These are phyloP conservation scores for Atkinsonella hypoxylon DNA, from an alignment of 2,329 filamentous ascomycete species.

Conservation along the genomic window DNA sequence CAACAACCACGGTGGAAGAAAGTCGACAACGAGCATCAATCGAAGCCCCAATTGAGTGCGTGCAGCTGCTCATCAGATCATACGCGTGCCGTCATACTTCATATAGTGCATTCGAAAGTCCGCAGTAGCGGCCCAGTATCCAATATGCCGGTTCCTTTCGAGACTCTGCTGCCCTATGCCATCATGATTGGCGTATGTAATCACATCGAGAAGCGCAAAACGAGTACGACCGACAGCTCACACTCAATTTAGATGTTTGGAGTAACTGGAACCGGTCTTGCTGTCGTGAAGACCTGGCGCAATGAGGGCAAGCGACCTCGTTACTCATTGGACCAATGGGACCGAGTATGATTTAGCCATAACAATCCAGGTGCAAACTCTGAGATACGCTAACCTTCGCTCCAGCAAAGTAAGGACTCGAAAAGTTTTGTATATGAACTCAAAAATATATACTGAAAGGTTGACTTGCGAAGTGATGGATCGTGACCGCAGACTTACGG, in stretches of 20 bases:
- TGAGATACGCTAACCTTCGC: constrained; percentile 16
- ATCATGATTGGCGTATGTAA: constrained; percentile 48
- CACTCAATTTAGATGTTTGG: constrained; percentile 46
- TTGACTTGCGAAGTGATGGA: constrained; percentile 46
- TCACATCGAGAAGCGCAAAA: constrained; percentile 4
- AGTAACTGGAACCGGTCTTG: constrained; percentile 44
- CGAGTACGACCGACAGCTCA: constrained; percentile 1
- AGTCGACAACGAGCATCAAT: constrained; percentile 4
- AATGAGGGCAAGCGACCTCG: constrained; percentile 50
- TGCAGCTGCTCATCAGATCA: background rate
- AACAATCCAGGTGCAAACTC: background rate
- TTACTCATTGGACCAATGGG: constrained; percentile 51
- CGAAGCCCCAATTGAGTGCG: background rate
- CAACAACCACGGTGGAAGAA: background rate
- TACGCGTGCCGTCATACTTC: background rate
- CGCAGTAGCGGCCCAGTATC: constrained; percentile 19
- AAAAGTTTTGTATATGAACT: background rate
- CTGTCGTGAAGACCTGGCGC: constrained; percentile 42
- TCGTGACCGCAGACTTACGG: constrained; percentile 49
- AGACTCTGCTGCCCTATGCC: constrained; percentile 51
- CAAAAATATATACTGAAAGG: constrained; percentile 4
- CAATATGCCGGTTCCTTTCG: constrained; percentile 51
- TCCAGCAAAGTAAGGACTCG: constrained; percentile 40
- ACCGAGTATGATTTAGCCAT: constrained; percentile 34
- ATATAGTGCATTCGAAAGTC: constrained; percentile 11